Evolutionary conservation across 2,329 filamentous ascomycete species (phyloP), one percentile per base, ranked within the genome.

Genomic region (Didymella exigua): DNA sequence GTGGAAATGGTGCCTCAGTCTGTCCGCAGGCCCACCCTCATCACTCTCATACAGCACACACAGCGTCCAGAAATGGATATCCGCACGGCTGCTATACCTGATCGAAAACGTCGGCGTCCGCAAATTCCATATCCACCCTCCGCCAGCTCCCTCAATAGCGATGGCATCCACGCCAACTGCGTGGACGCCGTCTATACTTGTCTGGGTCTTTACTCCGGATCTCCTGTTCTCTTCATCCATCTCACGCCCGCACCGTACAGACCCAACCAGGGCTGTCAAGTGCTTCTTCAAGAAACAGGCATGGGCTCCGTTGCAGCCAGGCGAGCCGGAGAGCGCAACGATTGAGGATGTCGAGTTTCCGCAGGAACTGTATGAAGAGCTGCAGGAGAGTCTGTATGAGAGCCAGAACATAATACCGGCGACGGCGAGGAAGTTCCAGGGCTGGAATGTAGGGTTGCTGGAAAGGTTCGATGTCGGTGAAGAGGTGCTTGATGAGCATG

Each of bases 361-460:
- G 0, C 59, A 57, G 1, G 74, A 78, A 4, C 78, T 84, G 4
- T 83, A 87, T 24, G 53, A 69, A 5, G 75, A 76, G 26, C 71
- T 87, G 6, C 61, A 71, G 1, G 58, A 65, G 5, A 74, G 71
- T 9, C 73, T 91, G 23, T 67, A 76, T 10, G 67, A 66, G 7
- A 86, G 82, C 60, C 83, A 79, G 30, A 36, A 58, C 3, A 66
- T 85, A 14, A 68, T 91, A 8, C 88, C 88, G 1, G 68, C 61
- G 0, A 76, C 76, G 8, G 84, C 87, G 55, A 79, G 84, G 51
- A 75, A 64, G 24, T 89, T 89, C 61, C 79, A 84, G 67, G 83
- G 81, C n/a, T 91, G 88, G 88, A 80, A 81, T 23, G 85, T 91
- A 5, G 87, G 86, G 2, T 69, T 91, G 16, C 67, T 91, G 55